Evolutionary conservation across 2,329 filamentous ascomycete genomes (phyloP).

Genomic region (Curvularia eragrostidis): DNA sequence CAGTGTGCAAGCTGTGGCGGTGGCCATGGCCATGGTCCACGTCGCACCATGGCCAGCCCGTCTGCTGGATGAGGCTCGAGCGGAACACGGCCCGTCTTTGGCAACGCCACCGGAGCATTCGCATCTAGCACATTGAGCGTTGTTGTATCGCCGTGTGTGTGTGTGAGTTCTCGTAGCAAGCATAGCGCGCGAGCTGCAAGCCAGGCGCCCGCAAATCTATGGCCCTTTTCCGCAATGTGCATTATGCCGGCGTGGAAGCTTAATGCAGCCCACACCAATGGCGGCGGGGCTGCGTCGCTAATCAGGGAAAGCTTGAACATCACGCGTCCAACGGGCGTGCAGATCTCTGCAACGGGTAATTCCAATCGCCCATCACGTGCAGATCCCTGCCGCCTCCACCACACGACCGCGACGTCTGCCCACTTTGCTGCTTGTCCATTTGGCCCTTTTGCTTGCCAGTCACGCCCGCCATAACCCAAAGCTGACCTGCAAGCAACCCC

Average conservation of each 20-base stretch:
- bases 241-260: conserved; percentile 37
- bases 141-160: conserved; percentile 1
- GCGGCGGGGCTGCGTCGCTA: conserved; percentile 23
- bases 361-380: conserved; percentile 18
- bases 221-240: conserved; percentile 26
- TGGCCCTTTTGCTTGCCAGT: not conserved
- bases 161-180: conserved; percentile 8
- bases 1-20: not conserved
- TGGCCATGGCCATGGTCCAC: not conserved
- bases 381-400: conserved; percentile 26
- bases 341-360: conserved; percentile 36
- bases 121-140: not conserved
- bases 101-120: conserved; percentile 22
- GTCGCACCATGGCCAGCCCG: not conserved
- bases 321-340: conserved; percentile 48
- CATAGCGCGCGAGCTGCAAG: conserved; percentile 30
- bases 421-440: not conserved
- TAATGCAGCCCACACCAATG: conserved; percentile 36
- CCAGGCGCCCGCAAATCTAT: conserved; percentile 30
- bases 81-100: not conserved
- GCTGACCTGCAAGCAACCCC: conserved; percentile 8
- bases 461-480: not conserved
- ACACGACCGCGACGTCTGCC: conserved; percentile 12
- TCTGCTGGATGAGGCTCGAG: not conserved
- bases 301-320: conserved; percentile 36